Percentiles rank a stretch among this genome's conserved stretches.
These are phyloP conservation scores for Verticillium nubilum DNA, from an alignment of 2,329 filamentous ascomycete genomes.

Conservation along the genomic window DNA sequence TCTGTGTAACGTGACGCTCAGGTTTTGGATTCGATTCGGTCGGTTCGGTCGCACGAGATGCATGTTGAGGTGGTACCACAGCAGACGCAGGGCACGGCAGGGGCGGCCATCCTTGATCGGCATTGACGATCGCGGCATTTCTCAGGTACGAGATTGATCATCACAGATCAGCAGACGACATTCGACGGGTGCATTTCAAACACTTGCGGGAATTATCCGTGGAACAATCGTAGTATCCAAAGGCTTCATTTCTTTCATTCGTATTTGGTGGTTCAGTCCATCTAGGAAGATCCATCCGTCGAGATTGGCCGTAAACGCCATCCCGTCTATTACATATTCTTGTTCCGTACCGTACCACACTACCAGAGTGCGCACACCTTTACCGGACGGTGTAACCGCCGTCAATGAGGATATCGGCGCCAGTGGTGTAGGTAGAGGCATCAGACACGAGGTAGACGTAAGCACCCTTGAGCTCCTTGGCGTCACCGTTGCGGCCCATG, in stretches of 20 bases:
- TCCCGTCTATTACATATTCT: not conserved
- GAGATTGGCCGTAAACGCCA: not conserved
- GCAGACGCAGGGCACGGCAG: not conserved
- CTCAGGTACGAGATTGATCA: not conserved
- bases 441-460: conserved; percentile 74
- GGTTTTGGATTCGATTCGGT: no score
- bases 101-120: no score
- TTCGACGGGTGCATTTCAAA: not conserved
- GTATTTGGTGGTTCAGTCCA: not conserved
- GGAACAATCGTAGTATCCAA: not conserved
- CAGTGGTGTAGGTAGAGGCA: conserved; percentile 71
- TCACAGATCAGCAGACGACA: not conserved
- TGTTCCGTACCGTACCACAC: not conserved
- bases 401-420: conserved; percentile 64
- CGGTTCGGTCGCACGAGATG: not conserved
- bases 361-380: not conserved
- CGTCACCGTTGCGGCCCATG: conserved; percentile 62
- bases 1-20: not conserved
- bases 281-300: not conserved
- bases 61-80: not conserved
- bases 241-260: not conserved
- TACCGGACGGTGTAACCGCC: conserved; percentile 57
- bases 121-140: not conserved
- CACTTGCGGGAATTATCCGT: not conserved
- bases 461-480: conserved; percentile 70